These are phyloP conservation scores for Cucumis variabilis DNA, from an alignment of 331 rosid genomes.

Conservation along the genomic window DNA sequence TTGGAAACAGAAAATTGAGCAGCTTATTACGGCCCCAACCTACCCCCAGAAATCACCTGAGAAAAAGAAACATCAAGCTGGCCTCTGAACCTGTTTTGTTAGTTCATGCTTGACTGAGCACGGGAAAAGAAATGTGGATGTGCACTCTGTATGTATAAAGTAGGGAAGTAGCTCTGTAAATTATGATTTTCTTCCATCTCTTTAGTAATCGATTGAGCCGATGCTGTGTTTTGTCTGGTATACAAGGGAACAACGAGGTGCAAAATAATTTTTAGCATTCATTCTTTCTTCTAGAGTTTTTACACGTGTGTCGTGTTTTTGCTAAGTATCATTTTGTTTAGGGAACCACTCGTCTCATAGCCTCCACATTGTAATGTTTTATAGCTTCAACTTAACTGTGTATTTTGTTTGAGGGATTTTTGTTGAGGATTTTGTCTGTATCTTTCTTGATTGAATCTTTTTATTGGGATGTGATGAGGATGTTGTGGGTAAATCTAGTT, in stretches of 20 bases:
- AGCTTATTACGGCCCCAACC: constrained; percentile 60
- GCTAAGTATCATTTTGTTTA: too few relatives aligned
- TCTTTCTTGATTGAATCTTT: too few relatives aligned
- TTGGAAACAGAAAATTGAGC: constrained; percentile 74
- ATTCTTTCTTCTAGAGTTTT: background rate
- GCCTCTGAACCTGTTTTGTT: background rate
- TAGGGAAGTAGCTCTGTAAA: constrained; percentile 30
- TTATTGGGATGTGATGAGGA: too few relatives aligned
- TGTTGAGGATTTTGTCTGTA: too few relatives aligned
- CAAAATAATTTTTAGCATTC: background rate
- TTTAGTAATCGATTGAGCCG: background rate
- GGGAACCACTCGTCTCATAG: too few relatives aligned
- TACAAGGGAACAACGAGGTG: background rate
- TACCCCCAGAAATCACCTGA: constrained; percentile 46
- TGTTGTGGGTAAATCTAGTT: too few relatives aligned
- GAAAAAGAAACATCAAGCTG: constrained; percentile 15
- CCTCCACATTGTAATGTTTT: too few relatives aligned
- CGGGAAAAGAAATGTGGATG: constrained; percentile 8
- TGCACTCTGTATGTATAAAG: constrained; percentile 25
- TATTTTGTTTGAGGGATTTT: too few relatives aligned
- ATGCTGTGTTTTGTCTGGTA: background rate
- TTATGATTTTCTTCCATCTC: background rate
- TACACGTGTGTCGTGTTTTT: background rate
- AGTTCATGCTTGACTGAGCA: background rate
- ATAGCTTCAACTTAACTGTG: too few relatives aligned